Conservation (phyloP, 306 rosid genomes). For the Chamaecrista fasciculata region DNA sequence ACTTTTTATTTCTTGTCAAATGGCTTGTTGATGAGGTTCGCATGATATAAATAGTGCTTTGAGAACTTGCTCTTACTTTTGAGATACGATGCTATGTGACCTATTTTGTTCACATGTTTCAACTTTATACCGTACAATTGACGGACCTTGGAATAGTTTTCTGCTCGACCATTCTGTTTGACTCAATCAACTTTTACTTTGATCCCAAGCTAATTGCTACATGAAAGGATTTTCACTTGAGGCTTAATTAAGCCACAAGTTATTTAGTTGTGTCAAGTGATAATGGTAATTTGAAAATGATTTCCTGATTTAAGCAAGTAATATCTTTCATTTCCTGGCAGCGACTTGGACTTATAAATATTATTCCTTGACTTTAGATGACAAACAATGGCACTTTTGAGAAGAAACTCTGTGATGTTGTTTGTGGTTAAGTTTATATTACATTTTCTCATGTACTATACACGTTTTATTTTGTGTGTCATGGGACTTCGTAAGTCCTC, state of each 20-base stretch:
- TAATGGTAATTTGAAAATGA: conserved; percentile 1
- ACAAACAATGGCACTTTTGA: not conserved
- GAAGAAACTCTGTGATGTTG: not conserved
- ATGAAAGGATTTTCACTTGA: not conserved
- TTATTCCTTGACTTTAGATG: not conserved
- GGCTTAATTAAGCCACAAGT: conserved; percentile 16
- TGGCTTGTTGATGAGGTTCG: not conserved
- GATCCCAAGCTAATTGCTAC: not conserved
- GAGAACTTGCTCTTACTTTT: not conserved
- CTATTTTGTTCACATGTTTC: conserved; percentile 12
- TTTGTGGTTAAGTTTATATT: not conserved
- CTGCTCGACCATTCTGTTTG: not conserved
- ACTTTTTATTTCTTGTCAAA: not conserved
- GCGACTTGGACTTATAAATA: conserved; percentile 7
- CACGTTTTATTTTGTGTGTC: not conserved
- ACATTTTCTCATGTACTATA: not conserved
- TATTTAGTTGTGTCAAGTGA: not conserved
- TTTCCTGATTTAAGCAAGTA: not conserved
- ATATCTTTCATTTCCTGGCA: not conserved
- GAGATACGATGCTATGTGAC: not conserved
- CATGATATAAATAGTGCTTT: not conserved
- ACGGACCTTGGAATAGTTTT: not conserved
- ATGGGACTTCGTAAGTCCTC: not conserved
- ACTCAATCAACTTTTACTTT: not conserved
- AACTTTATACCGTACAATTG: not conserved